phyloP scores from a whole-genome alignment of 768 basidiomycete genomes.

The Pisolithus orientalis region DNA sequence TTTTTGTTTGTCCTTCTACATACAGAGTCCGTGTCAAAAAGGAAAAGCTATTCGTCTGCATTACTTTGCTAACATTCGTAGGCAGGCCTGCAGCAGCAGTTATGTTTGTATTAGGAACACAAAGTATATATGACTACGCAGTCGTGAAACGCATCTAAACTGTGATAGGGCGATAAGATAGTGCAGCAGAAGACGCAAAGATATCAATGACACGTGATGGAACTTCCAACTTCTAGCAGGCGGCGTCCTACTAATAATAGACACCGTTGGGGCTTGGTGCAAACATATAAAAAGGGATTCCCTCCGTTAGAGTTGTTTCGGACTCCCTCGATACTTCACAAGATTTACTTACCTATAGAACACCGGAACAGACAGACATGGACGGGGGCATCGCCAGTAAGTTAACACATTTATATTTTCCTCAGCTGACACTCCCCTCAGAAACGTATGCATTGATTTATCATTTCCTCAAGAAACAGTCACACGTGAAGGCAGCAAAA shows the following conservation, averaged over 20 bases:
- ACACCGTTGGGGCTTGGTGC: neutral
- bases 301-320: too few relatives aligned
- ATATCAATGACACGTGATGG: too few relatives aligned
- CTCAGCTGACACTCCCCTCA: slow-evolving; percentile 24
- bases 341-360: neutral
- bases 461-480: slow-evolving; percentile 59
- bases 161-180: too few relatives aligned
- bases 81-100: too few relatives aligned
- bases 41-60: too few relatives aligned
- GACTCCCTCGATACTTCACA: neutral
- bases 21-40: neutral
- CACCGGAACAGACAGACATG: slow-evolving; percentile 22
- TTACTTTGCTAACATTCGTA: too few relatives aligned
- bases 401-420: slow-evolving; percentile 12
- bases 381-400: slow-evolving; percentile 51
- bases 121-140: too few relatives aligned
- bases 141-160: too few relatives aligned
- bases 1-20: neutral
- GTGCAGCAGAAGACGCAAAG: too few relatives aligned
- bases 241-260: neutral
- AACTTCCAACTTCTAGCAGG: too few relatives aligned
- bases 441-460: slow-evolving; percentile 75
- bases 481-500: slow-evolving; percentile 64
- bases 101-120: too few relatives aligned
- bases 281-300: neutral